Percentiles rank a stretch among this genome's conserved stretches.
Conservation (phyloP, 208 protist genomes). For the Trypanosoma brucei region DNA sequence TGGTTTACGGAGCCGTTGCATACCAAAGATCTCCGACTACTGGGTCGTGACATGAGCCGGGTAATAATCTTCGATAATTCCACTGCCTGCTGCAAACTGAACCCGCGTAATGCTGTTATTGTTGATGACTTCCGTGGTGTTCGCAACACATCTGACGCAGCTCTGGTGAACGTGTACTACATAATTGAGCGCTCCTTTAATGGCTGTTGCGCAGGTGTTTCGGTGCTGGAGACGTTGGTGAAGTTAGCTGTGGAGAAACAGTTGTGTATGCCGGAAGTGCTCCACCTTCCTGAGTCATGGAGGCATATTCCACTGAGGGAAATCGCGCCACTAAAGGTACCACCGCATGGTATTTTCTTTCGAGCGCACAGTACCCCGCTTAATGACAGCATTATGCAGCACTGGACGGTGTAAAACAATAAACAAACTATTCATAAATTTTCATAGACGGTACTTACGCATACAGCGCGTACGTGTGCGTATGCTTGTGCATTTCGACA, state of each 20-base stretch:
- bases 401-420: slow-evolving; percentile 62
- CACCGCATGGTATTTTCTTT: slow-evolving; percentile 68
- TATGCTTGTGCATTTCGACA: too few relatives aligned
- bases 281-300: slow-evolving; percentile 66
- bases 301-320: slow-evolving; percentile 56
- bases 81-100: slow-evolving; percentile 87
- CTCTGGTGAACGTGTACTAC: slow-evolving; percentile 89
- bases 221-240: slow-evolving; percentile 46
- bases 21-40: slow-evolving; percentile 90
- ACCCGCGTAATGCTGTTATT: slow-evolving; percentile 79
- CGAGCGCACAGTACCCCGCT: slow-evolving; percentile 50
- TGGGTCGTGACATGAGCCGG: slow-evolving; percentile 86
- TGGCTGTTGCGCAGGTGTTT: slow-evolving; percentile 24
- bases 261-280: slow-evolving; percentile 53
- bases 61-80: slow-evolving; percentile 91
- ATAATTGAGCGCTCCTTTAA: slow-evolving; percentile 70
- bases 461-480: too few relatives aligned
- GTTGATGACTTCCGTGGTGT: slow-evolving; percentile 86
- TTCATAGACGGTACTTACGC: too few relatives aligned
- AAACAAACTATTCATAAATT: background rate
- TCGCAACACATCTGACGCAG: slow-evolving; percentile 51
- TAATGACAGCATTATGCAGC: slow-evolving; percentile 62
- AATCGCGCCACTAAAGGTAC: slow-evolving; percentile 78
- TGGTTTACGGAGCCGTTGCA: slow-evolving; percentile 91
- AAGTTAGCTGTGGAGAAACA: slow-evolving; percentile 51